Evolutionary conservation across 2,329 filamentous ascomycete genomes (phyloP).

Genomic region (Didymella segeticola): DNA sequence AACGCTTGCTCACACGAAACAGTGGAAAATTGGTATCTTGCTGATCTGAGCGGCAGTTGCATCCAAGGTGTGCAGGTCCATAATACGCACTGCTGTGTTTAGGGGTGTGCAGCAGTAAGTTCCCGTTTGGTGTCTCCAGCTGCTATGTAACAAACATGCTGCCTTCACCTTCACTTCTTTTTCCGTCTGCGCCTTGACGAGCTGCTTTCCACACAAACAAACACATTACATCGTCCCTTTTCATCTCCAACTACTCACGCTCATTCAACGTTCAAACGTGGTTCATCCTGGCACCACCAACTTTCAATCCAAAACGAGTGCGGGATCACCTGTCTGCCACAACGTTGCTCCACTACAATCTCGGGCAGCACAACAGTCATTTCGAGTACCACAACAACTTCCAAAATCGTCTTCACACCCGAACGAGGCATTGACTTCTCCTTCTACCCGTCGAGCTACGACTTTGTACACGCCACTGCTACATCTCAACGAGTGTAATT

Average conservation of each 20-base stretch:
- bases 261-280: constrained; percentile 5
- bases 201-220: constrained; percentile 19
- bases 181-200: constrained; percentile 28
- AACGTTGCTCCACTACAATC: constrained; percentile 24
- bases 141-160: constrained; percentile 9
- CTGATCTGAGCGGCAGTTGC: constrained; percentile 15
- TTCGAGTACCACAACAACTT: constrained; percentile 18
- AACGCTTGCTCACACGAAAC: constrained; percentile 21
- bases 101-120: constrained; percentile 5
- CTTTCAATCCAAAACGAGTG: constrained; percentile 17
- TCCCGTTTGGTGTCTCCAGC: not conserved
- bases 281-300: constrained; percentile 6
- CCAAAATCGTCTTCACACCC: constrained; percentile 2
- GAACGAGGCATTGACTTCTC: not conserved
- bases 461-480: constrained; percentile 1
- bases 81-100: constrained; percentile 9
- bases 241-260: constrained; percentile 2
- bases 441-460: constrained; percentile 5
- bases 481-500: not conserved
- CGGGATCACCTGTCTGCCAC: constrained; percentile 15
- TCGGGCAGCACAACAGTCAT: constrained; percentile 22
- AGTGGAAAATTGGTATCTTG: constrained; percentile 9
- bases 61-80: constrained; percentile 10
- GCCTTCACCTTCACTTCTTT: constrained; percentile 12
- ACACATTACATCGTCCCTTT: constrained; percentile 20